Conservation (phyloP, 2,329 filamentous ascomycete species). For the Neospermospora avenae region DNA sequence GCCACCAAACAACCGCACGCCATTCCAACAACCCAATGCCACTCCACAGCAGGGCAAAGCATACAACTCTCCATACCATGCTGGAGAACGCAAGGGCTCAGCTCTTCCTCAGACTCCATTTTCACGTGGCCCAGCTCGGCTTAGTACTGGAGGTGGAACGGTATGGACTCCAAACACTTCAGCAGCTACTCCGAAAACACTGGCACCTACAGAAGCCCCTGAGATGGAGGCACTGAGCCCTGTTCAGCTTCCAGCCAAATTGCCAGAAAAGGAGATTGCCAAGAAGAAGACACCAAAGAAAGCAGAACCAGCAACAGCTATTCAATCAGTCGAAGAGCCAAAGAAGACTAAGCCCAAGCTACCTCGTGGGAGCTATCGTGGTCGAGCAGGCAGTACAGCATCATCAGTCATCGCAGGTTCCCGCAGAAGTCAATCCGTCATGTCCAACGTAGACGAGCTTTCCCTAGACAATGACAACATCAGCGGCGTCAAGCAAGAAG, state of each 20-base stretch:
- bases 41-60: conserved; percentile 29
- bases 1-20: conserved; percentile 21
- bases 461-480: conserved; percentile 42
- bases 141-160: conserved; percentile 44
- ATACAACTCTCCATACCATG: conserved; percentile 36
- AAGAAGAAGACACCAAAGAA: conserved; percentile 21
- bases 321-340: conserved; percentile 2
- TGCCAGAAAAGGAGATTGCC: conserved; percentile 33
- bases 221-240: conserved; percentile 59
- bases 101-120: conserved; percentile 30
- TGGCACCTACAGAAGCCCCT: conserved; percentile 48
- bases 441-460: conserved; percentile 47
- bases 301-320: background rate
- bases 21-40: conserved; percentile 26
- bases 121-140: conserved; percentile 10
- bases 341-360: conserved; percentile 12
- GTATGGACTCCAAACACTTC: conserved; percentile 57
- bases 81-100: conserved; percentile 22
- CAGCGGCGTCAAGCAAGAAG: conserved; percentile 57
- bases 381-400: conserved; percentile 29
- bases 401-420: conserved; percentile 35
- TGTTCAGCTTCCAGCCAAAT: conserved; percentile 40
- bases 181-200: conserved; percentile 52
- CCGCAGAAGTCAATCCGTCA: conserved; percentile 45
- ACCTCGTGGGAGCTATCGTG: conserved; percentile 17